Evolutionary conservation across 352 stramenopile species (phyloP).

Genomic region (Pythium sukuiense): DNA sequence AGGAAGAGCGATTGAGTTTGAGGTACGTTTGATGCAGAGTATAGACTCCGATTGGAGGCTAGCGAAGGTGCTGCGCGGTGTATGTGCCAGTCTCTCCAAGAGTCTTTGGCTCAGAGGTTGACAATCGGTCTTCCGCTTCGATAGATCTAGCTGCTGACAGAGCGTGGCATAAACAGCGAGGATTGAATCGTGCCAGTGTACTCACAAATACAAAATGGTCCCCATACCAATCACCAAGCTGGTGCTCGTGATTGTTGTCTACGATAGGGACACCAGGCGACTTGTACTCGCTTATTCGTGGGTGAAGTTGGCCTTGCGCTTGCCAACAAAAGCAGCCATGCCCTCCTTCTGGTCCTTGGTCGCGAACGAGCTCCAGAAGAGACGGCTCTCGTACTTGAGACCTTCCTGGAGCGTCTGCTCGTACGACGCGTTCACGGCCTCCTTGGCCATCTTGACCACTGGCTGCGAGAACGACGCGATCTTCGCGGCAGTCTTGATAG

Average conservation of each 20-base stretch:
- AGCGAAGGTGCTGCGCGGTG: too few species aligned
- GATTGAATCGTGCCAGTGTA: background rate
- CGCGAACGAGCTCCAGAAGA: conserved; percentile 98
- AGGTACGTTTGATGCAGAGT: background rate
- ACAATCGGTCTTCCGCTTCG: background rate
- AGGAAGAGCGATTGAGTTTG: background rate
- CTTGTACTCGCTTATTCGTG: conserved; percentile 76
- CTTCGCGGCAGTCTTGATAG: conserved; percentile 94
- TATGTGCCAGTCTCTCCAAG: background rate
- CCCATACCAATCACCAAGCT: background rate
- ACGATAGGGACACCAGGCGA: background rate
- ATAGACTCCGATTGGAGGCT: background rate
- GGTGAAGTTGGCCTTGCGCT: conserved; percentile 94
- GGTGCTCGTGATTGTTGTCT: background rate
- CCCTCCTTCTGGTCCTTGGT: conserved; percentile 94
- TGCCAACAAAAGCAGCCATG: conserved; percentile 98
- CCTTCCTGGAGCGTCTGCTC: conserved; percentile 95
- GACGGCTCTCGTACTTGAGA: conserved; percentile 95
- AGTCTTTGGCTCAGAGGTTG: background rate
- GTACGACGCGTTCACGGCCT: conserved; percentile 92
- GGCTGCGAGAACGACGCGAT: conserved; percentile 96
- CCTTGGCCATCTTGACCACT: conserved; percentile 96
- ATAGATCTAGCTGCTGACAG: background rate
- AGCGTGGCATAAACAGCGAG: background rate
- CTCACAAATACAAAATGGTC: conserved; percentile 5